Evolutionary conservation across 768 basidiomycete genomes (phyloP), one percentile per base, ranked within the genome.

Genomic region (Sporobolomyces roseus): DNA sequence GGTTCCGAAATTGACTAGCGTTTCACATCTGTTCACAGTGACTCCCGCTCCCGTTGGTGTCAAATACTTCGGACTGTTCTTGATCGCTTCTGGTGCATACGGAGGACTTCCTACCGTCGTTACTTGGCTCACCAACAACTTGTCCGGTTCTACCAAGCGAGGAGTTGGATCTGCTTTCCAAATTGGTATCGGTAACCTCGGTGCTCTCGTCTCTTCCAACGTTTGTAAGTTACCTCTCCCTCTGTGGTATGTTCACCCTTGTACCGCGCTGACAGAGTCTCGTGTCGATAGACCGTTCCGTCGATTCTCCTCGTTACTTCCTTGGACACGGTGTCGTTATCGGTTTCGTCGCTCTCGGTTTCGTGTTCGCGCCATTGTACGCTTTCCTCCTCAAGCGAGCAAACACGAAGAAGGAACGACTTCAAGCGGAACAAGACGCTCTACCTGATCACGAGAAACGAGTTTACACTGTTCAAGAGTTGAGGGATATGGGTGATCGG

Each of bases 171-270:
- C 71, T 4, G 65, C 65, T 1, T 68, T 68, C 43, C 73, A 75
- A 48, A 75, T 75, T 48, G 74, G 71, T 12, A 68, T 75, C 32
- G 69, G 74, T 7, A 75, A 74, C 58, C 61, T 75, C 52, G 70
- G 66, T 21, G 74, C 71, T 1, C 63, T 74, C 33, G 70, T 70
- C 4, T 69, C 73, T 12, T 65, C 68, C 12, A 74, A 74, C 54
- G 68, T 74, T 17, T 75, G n/a, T n/a, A n/a, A n/a, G n/a, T n/a
- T n/a, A n/a, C n/a, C n/a, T n/a, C n/a, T n/a, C n/a, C n/a, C n/a
- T n/a, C n/a, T n/a, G n/a, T n/a, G n/a, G n/a, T n/a, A n/a, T n/a
- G n/a, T n/a, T n/a, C n/a, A n/a, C n/a, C n/a, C n/a, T n/a, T n/a
- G n/a, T n/a, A n/a, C n/a, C n/a, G n/a, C n/a, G n/a, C n/a, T n/a